A percentile compares a stretch with the other conserved stretches of the same genome.
Conservation (phyloP, 2,329 filamentous ascomycete genomes). For the Fusarium sp. region DNA sequence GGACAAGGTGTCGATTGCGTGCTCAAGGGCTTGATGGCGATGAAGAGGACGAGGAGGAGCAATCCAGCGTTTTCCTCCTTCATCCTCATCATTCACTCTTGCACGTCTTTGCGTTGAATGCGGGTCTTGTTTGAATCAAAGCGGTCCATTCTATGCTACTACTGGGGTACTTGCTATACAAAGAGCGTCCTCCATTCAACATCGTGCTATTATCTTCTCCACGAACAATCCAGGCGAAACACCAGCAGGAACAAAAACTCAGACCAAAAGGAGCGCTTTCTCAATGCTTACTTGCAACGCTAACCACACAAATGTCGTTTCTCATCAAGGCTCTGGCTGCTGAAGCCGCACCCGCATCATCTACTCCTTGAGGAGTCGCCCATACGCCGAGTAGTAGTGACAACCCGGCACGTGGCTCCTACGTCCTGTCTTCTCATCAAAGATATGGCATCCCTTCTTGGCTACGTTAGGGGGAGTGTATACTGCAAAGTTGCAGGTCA, state of each 20-base stretch:
- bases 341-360: conserved; percentile 7
- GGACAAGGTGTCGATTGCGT: conserved; percentile 41
- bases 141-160: conserved; percentile 39
- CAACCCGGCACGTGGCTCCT: conserved; percentile 79
- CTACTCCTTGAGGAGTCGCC: conserved; percentile 61
- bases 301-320: conserved; percentile 41
- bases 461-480: conserved; percentile 94
- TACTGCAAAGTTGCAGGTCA: conserved; percentile 62
- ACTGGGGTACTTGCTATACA: conserved; percentile 28
- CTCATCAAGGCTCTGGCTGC: conserved; percentile 34
- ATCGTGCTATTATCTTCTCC: conserved; percentile 12
- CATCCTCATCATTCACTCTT: conserved; percentile 37
- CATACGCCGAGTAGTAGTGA: conserved; percentile 78
- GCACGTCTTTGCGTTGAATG: conserved; percentile 25
- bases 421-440: conserved; percentile 82
- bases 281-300: conserved; percentile 28
- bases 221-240: conserved; percentile 15
- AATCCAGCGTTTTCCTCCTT: conserved; percentile 29
- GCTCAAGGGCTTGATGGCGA: conserved; percentile 30
- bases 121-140: conserved; percentile 37
- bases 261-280: conserved; percentile 16
- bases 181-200: conserved; percentile 1
- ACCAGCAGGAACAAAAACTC: conserved; percentile 15
- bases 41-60: conserved; percentile 26
- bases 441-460: conserved; percentile 84